phyloP scores from a whole-genome alignment of 2,329 filamentous ascomycete species.

The Ascochyta clinopodiicola region DNA sequence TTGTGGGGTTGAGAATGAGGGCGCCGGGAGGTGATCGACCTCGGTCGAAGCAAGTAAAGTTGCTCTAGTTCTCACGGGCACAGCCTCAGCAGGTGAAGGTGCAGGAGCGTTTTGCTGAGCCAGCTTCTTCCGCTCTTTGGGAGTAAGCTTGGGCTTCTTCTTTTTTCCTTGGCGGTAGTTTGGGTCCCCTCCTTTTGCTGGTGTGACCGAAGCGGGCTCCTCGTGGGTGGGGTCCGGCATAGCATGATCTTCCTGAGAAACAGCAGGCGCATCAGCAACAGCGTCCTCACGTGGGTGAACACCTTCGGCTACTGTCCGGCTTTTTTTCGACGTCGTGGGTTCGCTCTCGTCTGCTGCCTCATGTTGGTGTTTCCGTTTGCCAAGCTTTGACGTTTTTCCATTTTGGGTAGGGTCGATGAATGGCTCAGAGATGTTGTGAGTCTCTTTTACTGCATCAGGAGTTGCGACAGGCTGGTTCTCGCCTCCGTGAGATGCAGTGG shows the following conservation, averaged over 20 bases:
- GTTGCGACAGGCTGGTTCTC: slow-evolving; percentile 16
- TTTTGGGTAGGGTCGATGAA: slow-evolving; percentile 30
- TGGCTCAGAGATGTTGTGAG: slow-evolving; percentile 16
- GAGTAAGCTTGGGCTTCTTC: slow-evolving; percentile 19
- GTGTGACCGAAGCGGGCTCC: slow-evolving; percentile 14
- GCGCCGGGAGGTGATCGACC: slow-evolving; percentile 20
- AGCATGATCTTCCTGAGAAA: slow-evolving; percentile 17
- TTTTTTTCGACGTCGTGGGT: slow-evolving; percentile 28
- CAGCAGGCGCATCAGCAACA: neutral
- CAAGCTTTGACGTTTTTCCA: slow-evolving; percentile 40
- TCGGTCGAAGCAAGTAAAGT: slow-evolving; percentile 44
- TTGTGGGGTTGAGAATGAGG: slow-evolving; percentile 24
- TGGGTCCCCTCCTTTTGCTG: slow-evolving; percentile 42
- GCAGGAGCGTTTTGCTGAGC: slow-evolving; percentile 12
- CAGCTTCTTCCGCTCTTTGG: slow-evolving; percentile 11
- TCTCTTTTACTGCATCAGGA: slow-evolving; percentile 10
- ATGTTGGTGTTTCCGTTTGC: slow-evolving; percentile 46
- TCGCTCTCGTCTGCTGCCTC: slow-evolving; percentile 34
- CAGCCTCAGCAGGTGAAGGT: slow-evolving; percentile 32
- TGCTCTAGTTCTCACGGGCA: slow-evolving; percentile 15
- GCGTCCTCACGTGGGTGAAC: neutral
- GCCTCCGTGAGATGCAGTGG: slow-evolving; percentile 19
- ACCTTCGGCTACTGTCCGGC: neutral
- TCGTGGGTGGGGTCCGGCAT: slow-evolving; percentile 9
- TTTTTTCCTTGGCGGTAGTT: slow-evolving; percentile 41